Evolutionary conservation across 2,329 filamentous ascomycete genomes (phyloP), one percentile per base, ranked within the genome.

Genomic region (Lojkania enalia): DNA sequence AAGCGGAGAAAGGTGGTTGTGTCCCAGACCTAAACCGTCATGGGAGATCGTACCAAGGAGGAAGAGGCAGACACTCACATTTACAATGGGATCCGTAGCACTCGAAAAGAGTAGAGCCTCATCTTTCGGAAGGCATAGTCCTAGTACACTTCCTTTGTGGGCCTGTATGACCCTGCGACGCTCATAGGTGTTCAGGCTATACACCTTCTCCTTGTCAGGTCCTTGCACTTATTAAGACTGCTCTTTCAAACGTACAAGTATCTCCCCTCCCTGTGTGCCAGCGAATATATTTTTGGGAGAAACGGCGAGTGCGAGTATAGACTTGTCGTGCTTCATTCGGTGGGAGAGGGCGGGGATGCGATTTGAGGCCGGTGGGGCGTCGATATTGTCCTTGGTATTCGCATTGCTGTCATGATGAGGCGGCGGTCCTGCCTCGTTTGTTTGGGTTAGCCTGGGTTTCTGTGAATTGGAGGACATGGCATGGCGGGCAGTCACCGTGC

Each of bases 241-340:
- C 11, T 9, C 12, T 20, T n/a, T 14, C 1, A 9, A 13, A 68
- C 73, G 49, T 70, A 82, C 86, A 35, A 95, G 78, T 49, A 99
- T 95, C 73, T 96, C 90, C 49, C 94, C 94, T 52, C 90, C 88
- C 66, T 96, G 90, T 1, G 94, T 91, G 30, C 94, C 94, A 14
- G 92, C 91, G 69, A 90, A 99, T 42, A 99, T 87, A 64, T 85
- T 86, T 36, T 87, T 79, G 39, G 88, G 79, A 45, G 89, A 90
- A 18, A 96, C 83, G 3, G 85, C 88, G 44, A 99, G 80, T 6
- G 90, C 84, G 39, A 99, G 83, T 36, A 95, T 87, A 2, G 87
- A 90, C 68, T 84, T 88, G 61, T 84, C 80, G 65, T 92, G 87
- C 63, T 84, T 80, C 51, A 95, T 81, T 55, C 84, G 84, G 67